Percentiles rank a stretch among this genome's conserved stretches.
These are phyloP conservation scores for Umbelopsis sp. DNA, from an alignment of 371 early-diverging fungal species.

Conservation along the genomic window DNA sequence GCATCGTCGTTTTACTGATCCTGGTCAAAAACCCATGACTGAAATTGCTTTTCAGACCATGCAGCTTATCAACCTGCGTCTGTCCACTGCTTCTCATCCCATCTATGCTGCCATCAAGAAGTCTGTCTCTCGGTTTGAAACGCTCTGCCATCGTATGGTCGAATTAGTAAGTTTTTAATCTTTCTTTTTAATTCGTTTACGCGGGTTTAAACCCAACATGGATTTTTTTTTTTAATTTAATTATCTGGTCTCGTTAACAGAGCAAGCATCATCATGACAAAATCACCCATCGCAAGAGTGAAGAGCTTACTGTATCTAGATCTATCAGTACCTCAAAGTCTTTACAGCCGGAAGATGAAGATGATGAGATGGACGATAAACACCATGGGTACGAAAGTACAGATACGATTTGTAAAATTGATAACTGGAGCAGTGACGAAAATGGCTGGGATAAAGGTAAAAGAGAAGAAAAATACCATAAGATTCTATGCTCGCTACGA, in stretches of 20 bases:
- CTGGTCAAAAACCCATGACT: conserved; percentile 16
- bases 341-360: not conserved
- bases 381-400: conserved; percentile 14
- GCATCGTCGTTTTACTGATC: conserved; percentile 33
- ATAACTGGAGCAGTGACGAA: conserved; percentile 30
- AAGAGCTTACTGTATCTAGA: conserved; percentile 19
- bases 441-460: conserved; percentile 32
- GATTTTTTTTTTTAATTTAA: conserved; percentile 15
- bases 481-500: not conserved
- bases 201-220: conserved; percentile 1
- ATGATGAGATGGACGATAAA: conserved; percentile 15
- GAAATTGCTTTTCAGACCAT: conserved; percentile 17
- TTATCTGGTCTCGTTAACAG: conserved; percentile 22
- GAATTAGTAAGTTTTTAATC: conserved; percentile 35
- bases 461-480: no score
- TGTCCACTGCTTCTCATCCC: conserved; percentile 38
- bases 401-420: conserved; percentile 11
- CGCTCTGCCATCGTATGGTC: conserved; percentile 40
- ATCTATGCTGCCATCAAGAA: conserved; percentile 42
- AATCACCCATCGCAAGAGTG: conserved; percentile 27
- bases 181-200: not conserved
- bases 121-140: conserved; percentile 36
- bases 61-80: conserved; percentile 31
- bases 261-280: conserved; percentile 34
- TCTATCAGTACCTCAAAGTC: conserved; percentile 14